Base-by-base conservation (phyloP, 2,329 filamentous ascomycete genomes). In the Claviceps purpurea region DNA sequence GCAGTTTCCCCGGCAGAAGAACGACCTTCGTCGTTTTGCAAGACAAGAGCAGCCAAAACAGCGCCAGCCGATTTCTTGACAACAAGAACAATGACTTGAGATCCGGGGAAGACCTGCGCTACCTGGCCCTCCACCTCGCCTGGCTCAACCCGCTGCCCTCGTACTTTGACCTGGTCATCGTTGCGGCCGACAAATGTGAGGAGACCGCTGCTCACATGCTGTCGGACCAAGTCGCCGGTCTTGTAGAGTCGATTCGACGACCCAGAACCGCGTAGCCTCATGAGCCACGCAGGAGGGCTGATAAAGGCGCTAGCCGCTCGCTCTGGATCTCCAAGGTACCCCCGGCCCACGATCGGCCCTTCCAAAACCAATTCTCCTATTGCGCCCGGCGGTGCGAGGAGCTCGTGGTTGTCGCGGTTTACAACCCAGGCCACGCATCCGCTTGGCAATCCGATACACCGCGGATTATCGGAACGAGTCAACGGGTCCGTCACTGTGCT, bases 291-390 rank as follows among this genome's bases (percentile, higher is more conserved):
- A 14, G 51, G 30, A 38, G 46, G 52, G 18, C 24, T 40, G 14
- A 56, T 50, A 7, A n/a, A 50, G 10, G 55, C 50, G 4, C 44
- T 5, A 18, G 55, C 51, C 40, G 57, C 56, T 18, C 57, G 53
- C 16, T 49, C 51, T 4, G 20, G 13, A 39, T 58, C 48, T 2
- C 56, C 51, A 10, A 48, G 52, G 47, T 58, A 59, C 6, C 57
- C 57, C 13, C 57, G 51, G 5, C 55, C 56, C 1, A 59, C 49
- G 13, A 56, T 54, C 34, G 56, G 56, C 13, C 57, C 57, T 13
- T 54, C 54, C 24, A 59, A 46, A 1, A 59, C 53, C 37, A 59
- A 56, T 46, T 59, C 57, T 38, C 57, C 57, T 10, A 57, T 40
- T 1, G 55, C 55, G 18, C 57, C 57, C 10, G 52, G 40, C 20